Evolutionary conservation across 2,329 filamentous ascomycete species (phyloP), one percentile per base, ranked within the genome.

Genomic region (Aspergillus viridinutans): DNA sequence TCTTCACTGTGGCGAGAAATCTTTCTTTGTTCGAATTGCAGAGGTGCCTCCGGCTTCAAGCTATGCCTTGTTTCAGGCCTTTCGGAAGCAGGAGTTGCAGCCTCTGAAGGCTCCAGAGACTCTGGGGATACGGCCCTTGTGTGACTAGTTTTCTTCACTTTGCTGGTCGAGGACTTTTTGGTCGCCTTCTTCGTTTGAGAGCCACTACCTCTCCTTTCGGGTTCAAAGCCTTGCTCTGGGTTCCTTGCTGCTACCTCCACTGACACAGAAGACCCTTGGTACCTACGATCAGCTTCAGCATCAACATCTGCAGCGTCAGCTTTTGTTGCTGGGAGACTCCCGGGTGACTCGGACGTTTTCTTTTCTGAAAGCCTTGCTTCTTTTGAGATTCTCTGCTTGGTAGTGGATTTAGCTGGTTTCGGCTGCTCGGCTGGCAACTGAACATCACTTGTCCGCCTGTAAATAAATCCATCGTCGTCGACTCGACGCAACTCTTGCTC

Each of bases 101-200:
- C 40, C 25, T 61, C 61, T 20, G 50, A 53, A 1, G 56, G 50
- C 50, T 63, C 58, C 29, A 43, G 52, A 42, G 56, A 17, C 28
- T 50, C 52, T 17, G 51, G 57, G 40, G 60, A 47, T 10, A 62
- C 52, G n/a, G 65, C 58, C 32, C 59, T 63, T n/a, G 51, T 53
- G 48, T 65, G 69, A 38, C 65, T 64, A 3, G 62, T 57, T 70
- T 67, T 78, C 67, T 66, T 76, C 67, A 53, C 61, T 61, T 66
- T 63, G 54, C 51, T 58, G 26, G 60, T 42, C 29, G 67, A 64
- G 17, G 65, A 55, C 32, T 68, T 69, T 55, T 71, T 69, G 53
- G 65, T 71, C 2, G 58, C 58, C 21, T 57, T 59, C 52, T 68
- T 70, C 56, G 68, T 72, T 4, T 55, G 47, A 26, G 55, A 51